A percentile compares a stretch with the other conserved stretches of the same genome.
Evolutionary conservation across 208 protist species (phyloP).

Genomic region (Crithidia acanthocephali): DNA sequence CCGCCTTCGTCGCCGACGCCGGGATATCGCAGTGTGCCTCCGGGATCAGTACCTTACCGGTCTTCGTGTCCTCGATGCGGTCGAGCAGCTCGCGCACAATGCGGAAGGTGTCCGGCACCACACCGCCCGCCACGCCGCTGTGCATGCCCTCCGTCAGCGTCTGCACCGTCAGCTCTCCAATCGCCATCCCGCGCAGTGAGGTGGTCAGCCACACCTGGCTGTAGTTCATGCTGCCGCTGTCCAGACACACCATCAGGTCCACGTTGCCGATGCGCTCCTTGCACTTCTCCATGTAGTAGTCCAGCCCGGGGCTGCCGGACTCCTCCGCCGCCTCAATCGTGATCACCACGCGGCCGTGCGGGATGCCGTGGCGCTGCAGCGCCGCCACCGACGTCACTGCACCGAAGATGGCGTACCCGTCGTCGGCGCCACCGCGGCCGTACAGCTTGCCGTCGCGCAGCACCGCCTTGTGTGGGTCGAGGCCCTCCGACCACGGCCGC

Average conservation of each 20-base stretch:
- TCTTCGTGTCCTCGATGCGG: conserved; percentile 93
- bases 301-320: conserved; percentile 84
- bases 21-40: conserved; percentile 92
- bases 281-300: conserved; percentile 78
- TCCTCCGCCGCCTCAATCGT: conserved; percentile 95
- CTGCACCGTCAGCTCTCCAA: conserved; percentile 83
- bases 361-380: conserved; percentile 80
- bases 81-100: conserved; percentile 87
- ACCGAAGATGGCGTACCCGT: conserved; percentile 90
- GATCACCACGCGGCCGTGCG: conserved; percentile 84
- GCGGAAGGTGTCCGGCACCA: conserved; percentile 96
- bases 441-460: conserved; percentile 90
- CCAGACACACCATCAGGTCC: conserved; percentile 94
- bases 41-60: conserved; percentile 86
- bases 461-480: conserved; percentile 87
- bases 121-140: conserved; percentile 90
- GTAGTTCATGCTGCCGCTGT: conserved; percentile 95
- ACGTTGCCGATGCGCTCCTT: conserved; percentile 74
- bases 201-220: conserved; percentile 96
- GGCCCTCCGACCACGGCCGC: conserved; percentile 89
- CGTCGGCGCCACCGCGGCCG: conserved; percentile 91
- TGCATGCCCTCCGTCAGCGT: conserved; percentile 92
- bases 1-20: conserved; percentile 33
- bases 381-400: conserved; percentile 68
- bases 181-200: conserved; percentile 90